Percentiles rank a stretch among this genome's conserved stretches.
Evolutionary conservation across 225 moss, liverwort and hornwort species (phyloP).

Genomic region (Rhytidiadelphus loreus): DNA sequence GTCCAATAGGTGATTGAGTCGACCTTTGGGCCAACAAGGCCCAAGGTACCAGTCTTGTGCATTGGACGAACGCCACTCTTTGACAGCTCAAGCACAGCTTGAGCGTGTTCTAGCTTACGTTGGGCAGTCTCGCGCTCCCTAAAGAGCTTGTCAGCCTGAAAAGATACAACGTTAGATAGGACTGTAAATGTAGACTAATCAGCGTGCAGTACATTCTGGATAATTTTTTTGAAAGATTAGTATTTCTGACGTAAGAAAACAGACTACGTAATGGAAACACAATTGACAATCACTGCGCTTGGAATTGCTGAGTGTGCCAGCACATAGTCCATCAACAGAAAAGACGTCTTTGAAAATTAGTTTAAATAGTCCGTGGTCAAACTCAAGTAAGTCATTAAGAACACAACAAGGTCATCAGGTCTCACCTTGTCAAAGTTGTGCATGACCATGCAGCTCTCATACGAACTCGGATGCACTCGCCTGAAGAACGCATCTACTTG

Average conservation of each 20-base stretch:
- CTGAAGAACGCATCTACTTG: constrained; percentile 76
- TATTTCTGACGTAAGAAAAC: no score
- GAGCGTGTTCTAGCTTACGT: constrained; percentile 60
- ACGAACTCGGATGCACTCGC: constrained; percentile 49
- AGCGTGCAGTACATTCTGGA: not conserved
- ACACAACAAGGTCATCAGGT: not conserved
- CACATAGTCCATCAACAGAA: not conserved
- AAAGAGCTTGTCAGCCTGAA: constrained; percentile 60
- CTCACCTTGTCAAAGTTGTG: constrained; percentile 32
- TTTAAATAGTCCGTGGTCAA: not conserved
- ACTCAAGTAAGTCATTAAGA: not conserved
- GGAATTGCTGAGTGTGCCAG: no score
- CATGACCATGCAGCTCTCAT: constrained; percentile 49
- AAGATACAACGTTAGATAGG: not conserved
- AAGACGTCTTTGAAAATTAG: not conserved
- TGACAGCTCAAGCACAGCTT: constrained; percentile 53
- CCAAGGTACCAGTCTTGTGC: constrained; percentile 38
- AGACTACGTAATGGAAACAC: not conserved
- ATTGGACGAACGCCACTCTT: constrained; percentile 39
- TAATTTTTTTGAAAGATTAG: not conserved
- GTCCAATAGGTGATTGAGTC: constrained; percentile 44
- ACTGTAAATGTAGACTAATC: not conserved
- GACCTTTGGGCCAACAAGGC: constrained; percentile 33
- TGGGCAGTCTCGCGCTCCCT: constrained; percentile 45
- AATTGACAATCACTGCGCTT: not conserved